phyloP scores from a whole-genome alignment of 2,329 filamentous ascomycete genomes.

The Trichoderma aggressivum region DNA sequence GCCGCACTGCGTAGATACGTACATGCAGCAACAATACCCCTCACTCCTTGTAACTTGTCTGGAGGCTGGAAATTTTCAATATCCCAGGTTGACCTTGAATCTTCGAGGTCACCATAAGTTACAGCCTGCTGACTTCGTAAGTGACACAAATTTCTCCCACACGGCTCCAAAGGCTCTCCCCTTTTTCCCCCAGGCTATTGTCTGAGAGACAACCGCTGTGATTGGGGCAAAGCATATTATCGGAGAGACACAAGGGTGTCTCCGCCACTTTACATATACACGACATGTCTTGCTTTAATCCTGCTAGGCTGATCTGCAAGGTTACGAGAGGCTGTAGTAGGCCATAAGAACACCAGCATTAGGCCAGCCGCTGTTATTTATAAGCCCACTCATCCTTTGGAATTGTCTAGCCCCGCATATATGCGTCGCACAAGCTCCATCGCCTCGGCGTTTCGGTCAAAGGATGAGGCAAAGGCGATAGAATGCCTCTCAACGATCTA shows the following conservation, averaged over 20 bases:
- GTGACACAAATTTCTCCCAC: background rate
- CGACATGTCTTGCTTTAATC: background rate
- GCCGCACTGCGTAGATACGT: background rate
- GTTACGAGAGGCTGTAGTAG: background rate
- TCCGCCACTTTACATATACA: background rate
- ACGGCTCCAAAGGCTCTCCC: background rate
- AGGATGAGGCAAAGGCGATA: background rate
- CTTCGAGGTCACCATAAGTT: background rate
- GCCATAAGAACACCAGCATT: background rate
- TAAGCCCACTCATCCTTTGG: background rate
- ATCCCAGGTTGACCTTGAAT: background rate
- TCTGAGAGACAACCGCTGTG: background rate
- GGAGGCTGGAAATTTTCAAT: background rate
- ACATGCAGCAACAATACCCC: background rate
- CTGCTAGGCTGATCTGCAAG: background rate
- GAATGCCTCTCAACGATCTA: background rate
- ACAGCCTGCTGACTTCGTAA: background rate
- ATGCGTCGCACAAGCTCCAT: background rate
- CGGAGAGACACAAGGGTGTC: background rate
- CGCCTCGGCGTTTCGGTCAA: background rate
- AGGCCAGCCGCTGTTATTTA: background rate
- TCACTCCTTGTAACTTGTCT: background rate
- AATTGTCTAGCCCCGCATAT: background rate
- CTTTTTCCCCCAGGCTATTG: background rate
- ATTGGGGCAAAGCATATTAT: background rate